Evolutionary conservation across 768 basidiomycete genomes (phyloP).

Genomic region (Exsudoporus frostii): DNA sequence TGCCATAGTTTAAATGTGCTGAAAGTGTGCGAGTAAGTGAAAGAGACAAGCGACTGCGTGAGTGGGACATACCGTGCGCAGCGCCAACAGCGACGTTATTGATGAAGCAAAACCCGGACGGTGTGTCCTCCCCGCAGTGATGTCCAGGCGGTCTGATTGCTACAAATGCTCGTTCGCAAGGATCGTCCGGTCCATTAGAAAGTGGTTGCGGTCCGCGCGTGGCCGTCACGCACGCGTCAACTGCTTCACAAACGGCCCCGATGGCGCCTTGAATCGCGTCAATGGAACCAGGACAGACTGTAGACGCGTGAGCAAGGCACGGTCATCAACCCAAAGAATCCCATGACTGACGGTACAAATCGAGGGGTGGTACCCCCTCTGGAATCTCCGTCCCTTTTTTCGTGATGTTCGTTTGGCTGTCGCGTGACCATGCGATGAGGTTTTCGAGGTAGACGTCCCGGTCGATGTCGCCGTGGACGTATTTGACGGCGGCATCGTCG

Average conservation of each 20-base stretch:
- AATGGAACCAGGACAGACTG: slow-evolving; percentile 77
- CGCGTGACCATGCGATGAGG: slow-evolving; percentile 54
- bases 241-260: slow-evolving; percentile 84
- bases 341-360: slow-evolving; percentile 67
- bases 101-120: slow-evolving; percentile 92
- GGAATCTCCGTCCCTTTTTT: slow-evolving; percentile 76
- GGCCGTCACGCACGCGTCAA: slow-evolving; percentile 57
- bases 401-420: slow-evolving; percentile 60
- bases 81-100: slow-evolving; percentile 92
- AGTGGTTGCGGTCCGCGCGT: slow-evolving; percentile 16
- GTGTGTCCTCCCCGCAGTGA: slow-evolving; percentile 88
- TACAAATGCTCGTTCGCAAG: slow-evolving; percentile 62
- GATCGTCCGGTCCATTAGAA: slow-evolving; percentile 6
- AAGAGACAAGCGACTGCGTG: neutral
- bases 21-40: neutral
- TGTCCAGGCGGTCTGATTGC: slow-evolving; percentile 90
- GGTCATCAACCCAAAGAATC: neutral
- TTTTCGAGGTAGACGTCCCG: slow-evolving; percentile 65
- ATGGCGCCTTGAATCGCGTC: slow-evolving; percentile 79
- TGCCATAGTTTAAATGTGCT: slow-evolving; percentile 80
- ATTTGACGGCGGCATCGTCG: slow-evolving; percentile 63
- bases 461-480: slow-evolving; percentile 68
- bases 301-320: neutral
- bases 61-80: slow-evolving; percentile 66
- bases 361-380: slow-evolving; percentile 63